Percentiles rank a stretch among this genome's conserved stretches.
Conservation (phyloP, 306 rosid genomes). For the Bauhinia variegata region DNA sequence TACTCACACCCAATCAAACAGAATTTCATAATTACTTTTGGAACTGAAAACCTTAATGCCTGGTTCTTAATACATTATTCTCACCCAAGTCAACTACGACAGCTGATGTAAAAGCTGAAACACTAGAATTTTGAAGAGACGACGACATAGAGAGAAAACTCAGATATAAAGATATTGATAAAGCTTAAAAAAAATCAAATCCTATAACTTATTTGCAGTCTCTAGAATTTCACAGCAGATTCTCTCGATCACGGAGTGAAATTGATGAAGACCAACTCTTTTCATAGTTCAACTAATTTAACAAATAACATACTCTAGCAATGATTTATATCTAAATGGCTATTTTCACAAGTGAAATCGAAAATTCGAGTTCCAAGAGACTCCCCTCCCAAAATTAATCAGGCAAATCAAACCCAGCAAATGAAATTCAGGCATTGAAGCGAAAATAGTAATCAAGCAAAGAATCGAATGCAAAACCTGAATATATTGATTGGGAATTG, state of each 20-base stretch:
- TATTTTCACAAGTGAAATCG: slow-evolving; percentile 28
- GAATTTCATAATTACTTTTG: slow-evolving; percentile 10
- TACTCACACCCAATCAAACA: neutral
- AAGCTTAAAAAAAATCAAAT: slow-evolving; percentile 4
- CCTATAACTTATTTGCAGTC: neutral
- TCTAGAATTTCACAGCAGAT: slow-evolving; percentile 12
- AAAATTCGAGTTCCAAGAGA: slow-evolving; percentile 30
- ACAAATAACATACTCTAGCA: neutral
- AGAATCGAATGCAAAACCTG: slow-evolving; percentile 45
- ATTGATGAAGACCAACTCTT: neutral
- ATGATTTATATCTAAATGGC: neutral
- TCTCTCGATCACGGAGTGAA: slow-evolving; percentile 26
- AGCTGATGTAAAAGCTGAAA: slow-evolving; percentile 16
- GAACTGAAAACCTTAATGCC: slow-evolving; percentile 14
- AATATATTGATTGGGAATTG: slow-evolving; percentile 25
- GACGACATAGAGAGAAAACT: slow-evolving; percentile 20
- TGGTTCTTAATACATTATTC: slow-evolving; percentile 21
- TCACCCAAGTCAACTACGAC: slow-evolving; percentile 3
- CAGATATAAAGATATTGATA: neutral
- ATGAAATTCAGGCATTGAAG: slow-evolving; percentile 23
- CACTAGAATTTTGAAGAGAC: neutral
- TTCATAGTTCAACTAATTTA: too few relatives aligned
- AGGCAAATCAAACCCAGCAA: neutral
- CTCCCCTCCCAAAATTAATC: slow-evolving; percentile 28
- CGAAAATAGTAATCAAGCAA: slow-evolving; percentile 1